Conservation (phyloP, 495 filamentous ascomycete species). For the Aspergillus cristatus region DNA sequence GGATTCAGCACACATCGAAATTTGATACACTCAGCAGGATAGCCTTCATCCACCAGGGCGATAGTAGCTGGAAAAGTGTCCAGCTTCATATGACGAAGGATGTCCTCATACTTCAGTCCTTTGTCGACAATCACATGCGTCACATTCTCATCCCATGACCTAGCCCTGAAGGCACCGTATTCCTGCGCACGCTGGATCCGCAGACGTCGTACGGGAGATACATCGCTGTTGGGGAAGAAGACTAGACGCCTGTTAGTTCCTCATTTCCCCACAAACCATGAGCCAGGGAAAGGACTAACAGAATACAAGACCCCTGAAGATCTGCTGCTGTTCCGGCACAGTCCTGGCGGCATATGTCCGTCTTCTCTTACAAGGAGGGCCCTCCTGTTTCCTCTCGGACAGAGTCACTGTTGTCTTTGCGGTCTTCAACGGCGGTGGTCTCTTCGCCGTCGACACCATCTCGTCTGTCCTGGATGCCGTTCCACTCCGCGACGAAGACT, state of each 20-base stretch:
- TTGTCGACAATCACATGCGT: conserved; percentile 81
- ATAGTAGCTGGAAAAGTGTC: conserved; percentile 38
- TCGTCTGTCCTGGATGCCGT: too few relatives aligned
- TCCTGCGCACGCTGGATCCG: conserved; percentile 68
- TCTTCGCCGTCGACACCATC: too few relatives aligned
- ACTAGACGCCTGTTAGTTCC: conserved; percentile 33
- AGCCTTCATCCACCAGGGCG: conserved; percentile 64
- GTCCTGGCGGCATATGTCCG: conserved; percentile 21
- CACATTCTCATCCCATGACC: conserved; percentile 40
- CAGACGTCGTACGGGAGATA: conserved; percentile 52
- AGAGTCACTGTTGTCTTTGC: conserved; percentile 2
- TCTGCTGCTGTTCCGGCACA: conserved; percentile 49
- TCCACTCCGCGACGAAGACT: too few relatives aligned
- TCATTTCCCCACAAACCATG: neutral
- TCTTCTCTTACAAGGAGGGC: conserved; percentile 17
- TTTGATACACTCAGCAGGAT: conserved; percentile 68
- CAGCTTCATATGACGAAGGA: conserved; percentile 51
- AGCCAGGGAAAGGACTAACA: conserved; percentile 27
- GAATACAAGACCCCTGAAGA: conserved; percentile 58
- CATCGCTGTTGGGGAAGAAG: conserved; percentile 76
- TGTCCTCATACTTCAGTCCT: conserved; percentile 50
- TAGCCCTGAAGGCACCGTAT: conserved; percentile 62
- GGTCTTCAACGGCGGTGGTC: too few relatives aligned
- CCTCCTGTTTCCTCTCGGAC: conserved; percentile 7
- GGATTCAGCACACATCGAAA: conserved; percentile 50